Percentiles rank a stretch among this genome's conserved stretches.
phyloP scores from a whole-genome alignment of 352 stramenopile species.

The Globisporangium heterothallicum region DNA sequence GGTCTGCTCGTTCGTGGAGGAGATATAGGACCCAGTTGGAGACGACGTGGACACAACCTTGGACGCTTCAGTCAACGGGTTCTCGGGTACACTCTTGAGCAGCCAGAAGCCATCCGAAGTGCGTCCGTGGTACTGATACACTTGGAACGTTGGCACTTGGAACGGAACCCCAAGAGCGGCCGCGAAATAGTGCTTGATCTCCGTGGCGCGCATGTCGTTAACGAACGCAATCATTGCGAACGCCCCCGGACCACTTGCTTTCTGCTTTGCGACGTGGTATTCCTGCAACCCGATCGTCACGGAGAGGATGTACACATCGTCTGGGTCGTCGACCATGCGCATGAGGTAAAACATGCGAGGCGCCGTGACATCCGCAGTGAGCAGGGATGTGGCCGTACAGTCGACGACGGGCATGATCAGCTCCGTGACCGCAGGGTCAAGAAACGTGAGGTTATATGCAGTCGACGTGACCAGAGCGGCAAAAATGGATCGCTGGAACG shows the following conservation, averaged over 20 bases:
- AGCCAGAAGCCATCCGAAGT: not conserved
- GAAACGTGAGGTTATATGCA: too few relatives aligned
- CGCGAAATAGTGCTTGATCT: constrained; percentile 18
- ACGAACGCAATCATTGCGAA: constrained; percentile 20
- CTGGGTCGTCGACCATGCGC: constrained; percentile 12
- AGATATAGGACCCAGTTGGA: constrained; percentile 32
- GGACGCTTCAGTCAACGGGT: not conserved
- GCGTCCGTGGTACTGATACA: not conserved
- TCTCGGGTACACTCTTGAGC: not conserved
- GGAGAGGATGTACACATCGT: constrained; percentile 18
- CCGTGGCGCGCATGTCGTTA: constrained; percentile 16
- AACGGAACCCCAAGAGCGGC: constrained; percentile 27
- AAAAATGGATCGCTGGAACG: too few relatives aligned
- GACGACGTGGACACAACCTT: constrained; percentile 21
- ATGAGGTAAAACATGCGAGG: constrained; percentile 22
- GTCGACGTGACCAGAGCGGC: too few relatives aligned
- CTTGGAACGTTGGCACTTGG: constrained; percentile 15
- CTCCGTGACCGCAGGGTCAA: too few relatives aligned
- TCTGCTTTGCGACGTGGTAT: constrained; percentile 19
- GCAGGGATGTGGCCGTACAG: constrained; percentile 3
- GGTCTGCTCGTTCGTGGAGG: constrained; percentile 9
- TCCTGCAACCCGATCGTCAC: constrained; percentile 22
- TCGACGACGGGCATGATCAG: constrained; percentile 9
- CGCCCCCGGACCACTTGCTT: constrained; percentile 14
- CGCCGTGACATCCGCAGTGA: not conserved